Conservation (phyloP, 2,329 filamentous ascomycete genomes). For the Nemania sp. region DNA sequence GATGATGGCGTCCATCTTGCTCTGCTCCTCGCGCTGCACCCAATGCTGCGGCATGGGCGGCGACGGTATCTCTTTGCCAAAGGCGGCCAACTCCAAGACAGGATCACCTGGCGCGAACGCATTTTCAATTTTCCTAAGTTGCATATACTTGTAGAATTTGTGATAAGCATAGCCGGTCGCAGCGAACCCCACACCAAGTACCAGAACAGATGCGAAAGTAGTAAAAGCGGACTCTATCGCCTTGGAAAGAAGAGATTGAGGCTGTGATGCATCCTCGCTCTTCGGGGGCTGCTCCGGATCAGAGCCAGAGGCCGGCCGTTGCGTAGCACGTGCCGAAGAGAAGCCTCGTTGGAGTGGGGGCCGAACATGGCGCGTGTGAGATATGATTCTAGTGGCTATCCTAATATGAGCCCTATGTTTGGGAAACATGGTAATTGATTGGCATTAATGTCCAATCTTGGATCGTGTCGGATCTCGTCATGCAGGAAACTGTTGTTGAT, state of each 20-base stretch:
- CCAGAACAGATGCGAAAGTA: constrained; percentile 72
- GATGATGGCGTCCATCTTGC: constrained; percentile 80
- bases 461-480: not conserved
- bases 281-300: constrained; percentile 11
- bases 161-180: constrained; percentile 78
- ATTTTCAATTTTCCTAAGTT: constrained; percentile 88
- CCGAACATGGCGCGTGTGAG: constrained; percentile 18
- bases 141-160: constrained; percentile 83
- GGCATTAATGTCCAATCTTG: not conserved
- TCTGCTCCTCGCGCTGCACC: constrained; percentile 83
- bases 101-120: constrained; percentile 93
- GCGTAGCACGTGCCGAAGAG: constrained; percentile 14
- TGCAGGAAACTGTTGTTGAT: not conserved
- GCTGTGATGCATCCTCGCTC: constrained; percentile 31
- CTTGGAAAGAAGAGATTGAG: constrained; percentile 53
- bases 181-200: constrained; percentile 67
- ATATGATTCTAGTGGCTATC: constrained; percentile 11
- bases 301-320: constrained; percentile 10
- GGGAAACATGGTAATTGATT: constrained; percentile 20
- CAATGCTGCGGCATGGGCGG: constrained; percentile 63
- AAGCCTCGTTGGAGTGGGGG: constrained; percentile 23
- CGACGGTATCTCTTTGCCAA: constrained; percentile 58
- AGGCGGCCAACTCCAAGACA: constrained; percentile 77
- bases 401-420: constrained; percentile 11
- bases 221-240: constrained; percentile 77